Evolutionary conservation across 2,329 filamentous ascomycete species (phyloP).

Genomic region (Neonectria coccinea): DNA sequence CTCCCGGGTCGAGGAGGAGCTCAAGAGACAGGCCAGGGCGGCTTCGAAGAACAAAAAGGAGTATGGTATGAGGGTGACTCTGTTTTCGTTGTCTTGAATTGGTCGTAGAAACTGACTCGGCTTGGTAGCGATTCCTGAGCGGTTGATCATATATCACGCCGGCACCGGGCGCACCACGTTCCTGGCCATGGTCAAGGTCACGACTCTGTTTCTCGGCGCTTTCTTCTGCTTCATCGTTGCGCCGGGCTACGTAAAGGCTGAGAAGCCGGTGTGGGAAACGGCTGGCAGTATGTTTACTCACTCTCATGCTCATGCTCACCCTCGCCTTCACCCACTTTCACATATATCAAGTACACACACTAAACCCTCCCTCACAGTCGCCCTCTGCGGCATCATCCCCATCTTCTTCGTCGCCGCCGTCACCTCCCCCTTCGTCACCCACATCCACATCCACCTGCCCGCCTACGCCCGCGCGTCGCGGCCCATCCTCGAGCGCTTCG

Average conservation of each 20-base stretch:
- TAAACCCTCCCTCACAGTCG: constrained; percentile 56
- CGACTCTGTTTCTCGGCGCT: constrained; percentile 75
- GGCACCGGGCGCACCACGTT: constrained; percentile 75
- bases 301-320: constrained; percentile 1
- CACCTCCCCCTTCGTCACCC: constrained; percentile 77
- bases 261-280: constrained; percentile 51
- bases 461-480: constrained; percentile 71
- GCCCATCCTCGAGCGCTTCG: constrained; percentile 65
- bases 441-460: constrained; percentile 77
- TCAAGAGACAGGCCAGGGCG: constrained; percentile 45
- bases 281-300: constrained; percentile 52
- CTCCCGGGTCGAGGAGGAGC: constrained; percentile 41
- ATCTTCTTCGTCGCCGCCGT: constrained; percentile 73
- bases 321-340: no score
- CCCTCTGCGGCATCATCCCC: constrained; percentile 72
- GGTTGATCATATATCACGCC: constrained; percentile 79
- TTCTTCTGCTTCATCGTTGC: constrained; percentile 74
- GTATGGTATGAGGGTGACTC: constrained; percentile 31
- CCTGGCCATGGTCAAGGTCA: constrained; percentile 77
- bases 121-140: constrained; percentile 63
- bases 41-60: constrained; percentile 38
- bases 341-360: background rate
- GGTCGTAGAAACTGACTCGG: background rate
- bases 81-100: background rate
- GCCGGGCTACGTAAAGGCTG: constrained; percentile 65